Evolutionary conservation across 768 basidiomycete species (phyloP).

Genomic region (Dioszegia crocea): DNA sequence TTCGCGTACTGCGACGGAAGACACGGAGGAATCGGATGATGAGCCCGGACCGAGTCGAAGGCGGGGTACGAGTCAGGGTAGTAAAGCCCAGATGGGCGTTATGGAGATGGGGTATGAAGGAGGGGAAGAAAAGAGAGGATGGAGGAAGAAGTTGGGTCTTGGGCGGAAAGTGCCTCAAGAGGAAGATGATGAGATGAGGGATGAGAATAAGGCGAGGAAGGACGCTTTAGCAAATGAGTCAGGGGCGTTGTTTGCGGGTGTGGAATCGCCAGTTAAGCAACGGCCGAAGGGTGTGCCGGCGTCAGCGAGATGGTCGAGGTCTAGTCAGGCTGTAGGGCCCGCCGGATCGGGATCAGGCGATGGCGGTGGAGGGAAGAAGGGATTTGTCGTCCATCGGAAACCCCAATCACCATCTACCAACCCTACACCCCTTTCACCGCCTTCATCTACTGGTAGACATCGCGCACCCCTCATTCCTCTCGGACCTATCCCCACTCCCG

Average conservation of each 20-base stretch:
- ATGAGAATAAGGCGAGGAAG: slow-evolving; percentile 43
- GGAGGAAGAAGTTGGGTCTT: background rate
- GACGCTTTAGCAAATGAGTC: slow-evolving; percentile 35
- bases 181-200: slow-evolving; percentile 15
- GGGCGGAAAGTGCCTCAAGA: slow-evolving; percentile 16
- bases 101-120: background rate
- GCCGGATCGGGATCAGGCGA: background rate
- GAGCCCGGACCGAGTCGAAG: slow-evolving; percentile 29
- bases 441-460: background rate
- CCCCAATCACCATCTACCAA: no score
- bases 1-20: background rate
- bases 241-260: slow-evolving; percentile 40
- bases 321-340: slow-evolving; percentile 5
- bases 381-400: slow-evolving; percentile 18
- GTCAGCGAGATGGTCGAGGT: slow-evolving; percentile 10
- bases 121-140: background rate
- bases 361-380: slow-evolving; percentile 10
- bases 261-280: slow-evolving; percentile 18
- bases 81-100: background rate
- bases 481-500: background rate
- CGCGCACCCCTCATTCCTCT: background rate
- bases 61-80: no score
- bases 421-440: background rate
- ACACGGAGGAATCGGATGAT: slow-evolving; percentile 33
- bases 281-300: background rate